Conservation (phyloP, 1,284 basidiomycete species). For the Salmacisia buchloeana region DNA sequence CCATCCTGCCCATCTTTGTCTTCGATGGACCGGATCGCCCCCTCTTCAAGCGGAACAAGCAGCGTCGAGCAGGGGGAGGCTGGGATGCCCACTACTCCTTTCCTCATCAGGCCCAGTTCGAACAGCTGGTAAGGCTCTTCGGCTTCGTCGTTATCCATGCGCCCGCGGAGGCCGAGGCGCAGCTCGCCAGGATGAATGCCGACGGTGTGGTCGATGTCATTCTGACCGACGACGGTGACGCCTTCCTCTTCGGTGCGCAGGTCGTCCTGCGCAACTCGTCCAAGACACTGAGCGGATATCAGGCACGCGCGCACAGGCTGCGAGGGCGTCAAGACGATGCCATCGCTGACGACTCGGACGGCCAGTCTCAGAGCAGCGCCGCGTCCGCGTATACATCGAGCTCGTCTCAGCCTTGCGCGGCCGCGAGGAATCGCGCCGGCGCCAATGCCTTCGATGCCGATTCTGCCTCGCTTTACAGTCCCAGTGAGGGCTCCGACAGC, state of each 20-base stretch:
- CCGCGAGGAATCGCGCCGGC: background rate
- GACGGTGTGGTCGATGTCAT: conserved; percentile 80
- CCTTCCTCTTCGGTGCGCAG: conserved; percentile 78
- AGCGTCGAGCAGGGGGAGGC: conserved; percentile 53
- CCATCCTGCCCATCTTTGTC: conserved; percentile 82
- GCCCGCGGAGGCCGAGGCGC: conserved; percentile 92
- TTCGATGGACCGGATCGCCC: conserved; percentile 88
- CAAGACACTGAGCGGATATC: background rate
- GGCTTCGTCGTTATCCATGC: conserved; percentile 68
- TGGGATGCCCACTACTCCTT: conserved; percentile 55
- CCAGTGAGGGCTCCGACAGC: background rate
- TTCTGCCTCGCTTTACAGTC: conserved; percentile 7
- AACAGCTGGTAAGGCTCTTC: conserved; percentile 73
- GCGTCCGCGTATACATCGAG: background rate
- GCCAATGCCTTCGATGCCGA: conserved; percentile 12
- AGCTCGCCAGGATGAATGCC: conserved; percentile 77
- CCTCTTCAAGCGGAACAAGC: conserved; percentile 70
- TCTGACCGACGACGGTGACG: conserved; percentile 88
- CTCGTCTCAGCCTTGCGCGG: background rate
- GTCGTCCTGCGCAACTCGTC: conserved; percentile 70
- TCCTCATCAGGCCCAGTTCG: conserved; percentile 14
- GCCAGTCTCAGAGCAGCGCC: background rate
- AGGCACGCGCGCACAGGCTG: background rate
- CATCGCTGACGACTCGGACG: background rate
- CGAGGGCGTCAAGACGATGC: background rate